phyloP scores from a whole-genome alignment of 257 asterid genomes.

The Lavandula angustifolia region DNA sequence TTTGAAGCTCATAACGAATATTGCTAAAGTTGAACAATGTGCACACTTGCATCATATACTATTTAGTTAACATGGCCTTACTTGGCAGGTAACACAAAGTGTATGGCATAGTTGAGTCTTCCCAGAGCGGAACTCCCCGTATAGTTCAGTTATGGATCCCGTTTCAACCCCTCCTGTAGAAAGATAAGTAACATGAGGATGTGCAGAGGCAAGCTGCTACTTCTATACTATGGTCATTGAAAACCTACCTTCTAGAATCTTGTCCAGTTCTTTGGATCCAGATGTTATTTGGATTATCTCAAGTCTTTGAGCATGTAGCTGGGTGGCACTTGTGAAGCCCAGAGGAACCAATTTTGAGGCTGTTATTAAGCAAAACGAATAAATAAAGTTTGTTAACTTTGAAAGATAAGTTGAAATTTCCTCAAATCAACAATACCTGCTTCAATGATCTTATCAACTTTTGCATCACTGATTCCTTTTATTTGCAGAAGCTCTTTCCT shows the following conservation, averaged over 20 bases:
- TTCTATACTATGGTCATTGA: neutral
- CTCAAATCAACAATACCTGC: slow-evolving; percentile 57
- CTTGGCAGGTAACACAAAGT: slow-evolving; percentile 93
- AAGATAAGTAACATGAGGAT: slow-evolving; percentile 1
- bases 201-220: slow-evolving; percentile 1
- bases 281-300: slow-evolving; percentile 94
- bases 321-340: slow-evolving; percentile 94
- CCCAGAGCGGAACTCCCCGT: slow-evolving; percentile 93
- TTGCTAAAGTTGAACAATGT: slow-evolving; percentile 1
- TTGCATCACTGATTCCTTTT: slow-evolving; percentile 96
- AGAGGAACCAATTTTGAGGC: slow-evolving; percentile 95
- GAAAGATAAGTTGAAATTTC: slow-evolving; percentile 14
- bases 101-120: slow-evolving; percentile 98
- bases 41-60: neutral
- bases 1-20: neutral
- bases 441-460: slow-evolving; percentile 94
- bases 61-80: slow-evolving; percentile 35
- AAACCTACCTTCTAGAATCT: slow-evolving; percentile 73
- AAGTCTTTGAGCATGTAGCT: slow-evolving; percentile 90
- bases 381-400: slow-evolving; percentile 3
- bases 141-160: slow-evolving; percentile 87
- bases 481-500: slow-evolving; percentile 91
- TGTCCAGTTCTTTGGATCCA: slow-evolving; percentile 96
- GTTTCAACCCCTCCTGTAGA: slow-evolving; percentile 90
- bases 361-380: slow-evolving; percentile 38